phyloP scores from a whole-genome alignment of 441 rosid genomes.

The Pelargonium myrrhifolium region DNA sequence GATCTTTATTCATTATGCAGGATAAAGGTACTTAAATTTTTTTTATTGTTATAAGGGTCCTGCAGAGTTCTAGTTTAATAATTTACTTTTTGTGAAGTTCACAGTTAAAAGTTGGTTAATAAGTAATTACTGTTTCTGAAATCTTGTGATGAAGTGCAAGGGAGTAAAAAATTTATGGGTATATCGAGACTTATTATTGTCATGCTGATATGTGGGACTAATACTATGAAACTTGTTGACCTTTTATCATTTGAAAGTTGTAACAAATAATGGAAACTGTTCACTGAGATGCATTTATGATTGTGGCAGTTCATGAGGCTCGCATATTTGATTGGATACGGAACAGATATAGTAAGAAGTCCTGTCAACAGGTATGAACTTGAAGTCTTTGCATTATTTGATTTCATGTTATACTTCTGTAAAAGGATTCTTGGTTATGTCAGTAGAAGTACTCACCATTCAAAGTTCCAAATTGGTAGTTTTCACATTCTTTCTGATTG shows the following conservation, averaged over 20 bases:
- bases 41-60: not conserved
- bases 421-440: constrained; percentile 15
- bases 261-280: not conserved
- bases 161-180: constrained; percentile 5
- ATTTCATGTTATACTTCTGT: constrained; percentile 4
- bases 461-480: not conserved
- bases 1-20: constrained; percentile 94
- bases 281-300: constrained; percentile 21
- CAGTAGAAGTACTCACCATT: not conserved
- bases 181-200: constrained; percentile 2
- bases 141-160: constrained; percentile 5
- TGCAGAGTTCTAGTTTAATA: not conserved
- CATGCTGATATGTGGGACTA: constrained; percentile 11
- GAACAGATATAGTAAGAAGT: constrained; percentile 82
- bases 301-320: constrained; percentile 93
- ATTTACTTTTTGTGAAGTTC: not conserved
- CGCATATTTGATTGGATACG: constrained; percentile 89
- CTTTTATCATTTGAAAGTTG: not conserved
- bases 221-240: not conserved
- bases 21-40: too few species aligned
- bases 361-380: constrained; percentile 76
- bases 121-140: constrained; percentile 6
- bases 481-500: constrained; percentile 4
- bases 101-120: not conserved
- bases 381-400: constrained; percentile 14